Evolutionary conservation across 2,329 filamentous ascomycete species (phyloP).

Genomic region (Gnomoniopsis smithogilvyi): DNA sequence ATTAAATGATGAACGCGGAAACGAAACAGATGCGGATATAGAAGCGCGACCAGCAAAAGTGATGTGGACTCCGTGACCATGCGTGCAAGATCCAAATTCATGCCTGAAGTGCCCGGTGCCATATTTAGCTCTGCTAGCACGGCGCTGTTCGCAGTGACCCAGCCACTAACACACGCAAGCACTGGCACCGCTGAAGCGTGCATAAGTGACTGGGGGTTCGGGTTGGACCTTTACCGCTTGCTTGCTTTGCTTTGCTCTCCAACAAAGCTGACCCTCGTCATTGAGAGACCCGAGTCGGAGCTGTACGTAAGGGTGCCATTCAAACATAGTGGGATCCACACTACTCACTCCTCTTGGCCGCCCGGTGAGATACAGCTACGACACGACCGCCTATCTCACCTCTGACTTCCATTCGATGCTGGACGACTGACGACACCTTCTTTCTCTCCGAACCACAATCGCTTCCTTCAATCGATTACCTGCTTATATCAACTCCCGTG

Average conservation of each 20-base stretch:
- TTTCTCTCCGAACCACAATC: background rate
- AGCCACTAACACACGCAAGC: no score
- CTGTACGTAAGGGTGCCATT: background rate
- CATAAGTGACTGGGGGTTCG: no score
- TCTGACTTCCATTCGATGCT: background rate
- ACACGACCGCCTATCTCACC: slow-evolving; percentile 1
- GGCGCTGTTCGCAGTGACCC: no score
- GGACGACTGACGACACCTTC: slow-evolving; percentile 4
- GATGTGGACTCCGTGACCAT: background rate
- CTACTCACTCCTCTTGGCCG: background rate
- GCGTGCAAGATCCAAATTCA: no score
- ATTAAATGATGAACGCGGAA: background rate
- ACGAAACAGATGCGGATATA: slow-evolving; percentile 11
- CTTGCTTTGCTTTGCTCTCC: no score
- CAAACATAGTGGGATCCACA: background rate
- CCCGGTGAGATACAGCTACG: slow-evolving; percentile 11
- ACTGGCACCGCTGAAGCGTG: no score
- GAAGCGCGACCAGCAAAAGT: slow-evolving; percentile 1
- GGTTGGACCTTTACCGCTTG: no score
- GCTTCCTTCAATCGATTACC: slow-evolving; percentile 2
- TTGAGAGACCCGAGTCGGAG: no score
- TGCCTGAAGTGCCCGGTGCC: no score
- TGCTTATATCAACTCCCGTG: background rate
- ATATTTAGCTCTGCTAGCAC: no score
- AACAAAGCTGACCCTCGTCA: no score